phyloP scores from a whole-genome alignment of 192 early-diverging fungal genomes.

The Linnemannia elongata region DNA sequence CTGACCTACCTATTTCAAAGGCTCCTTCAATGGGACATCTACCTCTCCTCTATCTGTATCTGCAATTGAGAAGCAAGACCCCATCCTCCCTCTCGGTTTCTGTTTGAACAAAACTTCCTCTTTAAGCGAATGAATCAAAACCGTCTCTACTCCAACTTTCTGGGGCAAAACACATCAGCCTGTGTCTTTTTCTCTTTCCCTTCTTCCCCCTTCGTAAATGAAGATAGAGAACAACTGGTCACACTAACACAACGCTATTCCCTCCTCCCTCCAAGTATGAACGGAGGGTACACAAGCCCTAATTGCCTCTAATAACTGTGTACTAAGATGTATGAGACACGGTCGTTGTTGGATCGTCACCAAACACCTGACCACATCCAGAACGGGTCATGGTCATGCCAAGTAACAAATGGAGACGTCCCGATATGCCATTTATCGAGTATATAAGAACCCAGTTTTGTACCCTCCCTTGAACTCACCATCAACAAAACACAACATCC shows the following conservation, averaged over 20 bases:
- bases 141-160: not conserved
- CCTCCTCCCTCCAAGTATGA: no score
- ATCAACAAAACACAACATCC: not conserved
- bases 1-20: not conserved
- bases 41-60: not conserved
- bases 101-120: not conserved
- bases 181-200: not conserved
- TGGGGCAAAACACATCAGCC: not conserved
- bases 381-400: not conserved
- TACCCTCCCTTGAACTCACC: no score
- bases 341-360: not conserved
- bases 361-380: constrained; percentile 4
- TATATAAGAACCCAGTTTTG: not conserved
- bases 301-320: not conserved
- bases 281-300: not conserved
- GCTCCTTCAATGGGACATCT: not conserved
- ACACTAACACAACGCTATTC: no score
- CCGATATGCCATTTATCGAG: not conserved
- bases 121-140: not conserved
- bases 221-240: no score
- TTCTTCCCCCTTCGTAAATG: no score
- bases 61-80: not conserved
- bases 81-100: not conserved
- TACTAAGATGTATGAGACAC: not conserved
- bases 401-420: not conserved